phyloP scores from a whole-genome alignment of 2,329 filamentous ascomycete species.

The Westerdykella aurantiaca region DNA sequence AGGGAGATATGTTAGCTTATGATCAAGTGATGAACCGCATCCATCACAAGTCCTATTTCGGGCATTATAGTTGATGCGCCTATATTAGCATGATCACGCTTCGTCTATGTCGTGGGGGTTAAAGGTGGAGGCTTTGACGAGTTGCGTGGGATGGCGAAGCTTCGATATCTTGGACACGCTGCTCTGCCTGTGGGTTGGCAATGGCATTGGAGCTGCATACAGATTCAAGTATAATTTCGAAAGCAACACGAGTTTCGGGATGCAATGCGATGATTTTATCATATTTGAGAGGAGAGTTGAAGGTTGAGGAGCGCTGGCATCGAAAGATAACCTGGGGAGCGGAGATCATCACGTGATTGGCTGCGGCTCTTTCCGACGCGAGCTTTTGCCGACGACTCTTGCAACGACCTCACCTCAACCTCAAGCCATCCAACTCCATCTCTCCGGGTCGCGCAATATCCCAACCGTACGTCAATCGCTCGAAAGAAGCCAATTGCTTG shows the following conservation, averaged over 20 bases:
- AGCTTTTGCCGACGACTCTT: slow-evolving; percentile 21
- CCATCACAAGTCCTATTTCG: slow-evolving; percentile 3
- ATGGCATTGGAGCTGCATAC: neutral
- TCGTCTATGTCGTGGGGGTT: slow-evolving; percentile 7
- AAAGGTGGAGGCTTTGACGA: slow-evolving; percentile 3
- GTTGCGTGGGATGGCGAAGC: neutral
- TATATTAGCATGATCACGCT: slow-evolving; percentile 16
- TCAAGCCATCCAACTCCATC: slow-evolving; percentile 34
- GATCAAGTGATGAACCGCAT: slow-evolving; percentile 3
- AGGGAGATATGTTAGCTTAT: slow-evolving; percentile 6
- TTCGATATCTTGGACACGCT: neutral
- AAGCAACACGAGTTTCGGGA: neutral
- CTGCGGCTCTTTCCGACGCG: neutral
- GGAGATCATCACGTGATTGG: neutral
- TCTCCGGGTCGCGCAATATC: slow-evolving; percentile 22
- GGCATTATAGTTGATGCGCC: slow-evolving; percentile 15
- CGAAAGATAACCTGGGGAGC: neutral
- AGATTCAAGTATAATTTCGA: neutral
- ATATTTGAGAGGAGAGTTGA: no score
- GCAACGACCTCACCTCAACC: slow-evolving; percentile 26
- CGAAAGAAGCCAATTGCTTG: slow-evolving; percentile 8
- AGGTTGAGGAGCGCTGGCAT: no score
- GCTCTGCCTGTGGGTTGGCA: neutral
- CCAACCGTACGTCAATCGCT: slow-evolving; percentile 28
- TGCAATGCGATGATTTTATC: no score